phyloP scores from a whole-genome alignment of 176 grass and related monocot genomes.

The sorghum (Sorghum bicolor) region DNA sequence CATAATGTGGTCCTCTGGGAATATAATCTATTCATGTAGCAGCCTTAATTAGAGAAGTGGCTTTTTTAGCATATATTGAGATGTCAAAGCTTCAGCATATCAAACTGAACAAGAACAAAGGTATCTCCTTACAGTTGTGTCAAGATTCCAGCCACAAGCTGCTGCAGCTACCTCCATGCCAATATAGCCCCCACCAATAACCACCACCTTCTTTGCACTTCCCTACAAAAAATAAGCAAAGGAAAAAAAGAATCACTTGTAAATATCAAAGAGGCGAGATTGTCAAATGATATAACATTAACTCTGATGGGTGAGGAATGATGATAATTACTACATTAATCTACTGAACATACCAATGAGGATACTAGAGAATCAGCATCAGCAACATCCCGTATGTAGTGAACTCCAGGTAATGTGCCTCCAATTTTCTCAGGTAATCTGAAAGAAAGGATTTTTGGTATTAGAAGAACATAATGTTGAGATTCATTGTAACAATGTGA shows the following conservation, averaged over 20 bases:
- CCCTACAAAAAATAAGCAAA: conserved; percentile 45
- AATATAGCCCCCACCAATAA: conserved; percentile 98
- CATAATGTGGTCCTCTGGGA: conserved; percentile 85
- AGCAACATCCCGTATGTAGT: conserved; percentile 82
- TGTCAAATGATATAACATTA: neutral
- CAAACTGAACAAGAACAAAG: conserved; percentile 28
- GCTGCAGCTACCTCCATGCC: conserved; percentile 96
- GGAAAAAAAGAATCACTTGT: conserved; percentile 15
- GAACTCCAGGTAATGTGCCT: conserved; percentile 75
- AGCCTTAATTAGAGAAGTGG: neutral
- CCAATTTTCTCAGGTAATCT: conserved; percentile 92
- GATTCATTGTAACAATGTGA: neutral
- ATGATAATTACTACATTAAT: neutral
- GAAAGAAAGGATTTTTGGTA: neutral
- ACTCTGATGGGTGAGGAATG: neutral
- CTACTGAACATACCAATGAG: conserved; percentile 65
- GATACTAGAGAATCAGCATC: conserved; percentile 92
- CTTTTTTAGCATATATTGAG: neutral
- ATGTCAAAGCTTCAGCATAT: conserved; percentile 9
- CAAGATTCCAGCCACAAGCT: conserved; percentile 86
- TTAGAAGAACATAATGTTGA: conserved; percentile 24
- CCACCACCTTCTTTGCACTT: conserved; percentile 68
- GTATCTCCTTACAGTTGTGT: conserved; percentile 70
- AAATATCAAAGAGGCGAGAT: conserved; percentile 4
- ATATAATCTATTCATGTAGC: conserved; percentile 65